phyloP scores from a whole-genome alignment of 2,329 filamentous ascomycete species.

The Gaeumannomyces sp. region DNA sequence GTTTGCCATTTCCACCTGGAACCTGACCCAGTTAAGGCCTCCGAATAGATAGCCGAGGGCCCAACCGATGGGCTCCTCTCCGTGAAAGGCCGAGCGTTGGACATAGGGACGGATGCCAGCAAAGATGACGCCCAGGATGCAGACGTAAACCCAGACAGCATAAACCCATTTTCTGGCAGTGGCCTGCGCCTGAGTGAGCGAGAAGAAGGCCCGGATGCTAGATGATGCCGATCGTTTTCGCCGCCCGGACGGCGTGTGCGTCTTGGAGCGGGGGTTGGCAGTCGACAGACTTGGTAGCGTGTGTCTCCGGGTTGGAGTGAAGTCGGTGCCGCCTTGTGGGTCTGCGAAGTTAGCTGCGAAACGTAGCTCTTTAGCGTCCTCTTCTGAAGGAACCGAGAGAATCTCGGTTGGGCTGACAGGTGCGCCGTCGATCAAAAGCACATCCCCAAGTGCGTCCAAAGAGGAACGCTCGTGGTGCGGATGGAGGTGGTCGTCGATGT shows the following conservation, averaged over 20 bases:
- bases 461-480: not conserved
- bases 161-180: slow-evolving; percentile 75
- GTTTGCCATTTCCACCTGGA: slow-evolving; percentile 61
- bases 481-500: not conserved
- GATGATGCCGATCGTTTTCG: slow-evolving; percentile 59
- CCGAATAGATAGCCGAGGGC: slow-evolving; percentile 84
- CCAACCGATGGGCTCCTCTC: slow-evolving; percentile 84
- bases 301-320: slow-evolving; percentile 34
- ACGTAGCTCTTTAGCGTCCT: not conserved
- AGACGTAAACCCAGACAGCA: slow-evolving; percentile 68
- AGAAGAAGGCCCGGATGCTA: slow-evolving; percentile 66
- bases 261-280: slow-evolving; percentile 31
- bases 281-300: slow-evolving; percentile 42
- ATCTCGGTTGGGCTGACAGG: not conserved
- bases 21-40: slow-evolving; percentile 65
- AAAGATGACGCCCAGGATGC: slow-evolving; percentile 61
- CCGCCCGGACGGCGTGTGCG: slow-evolving; percentile 56
- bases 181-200: slow-evolving; percentile 74
- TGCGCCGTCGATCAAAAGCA: not conserved
- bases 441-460: not conserved
- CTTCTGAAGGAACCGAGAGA: slow-evolving; percentile 10
- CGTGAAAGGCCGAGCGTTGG: slow-evolving; percentile 56
- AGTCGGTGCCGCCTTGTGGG: not conserved
- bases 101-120: slow-evolving; percentile 68
- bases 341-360: not conserved